A percentile compares a stretch with the other conserved stretches of the same genome.
Conservation (phyloP, 768 basidiomycete genomes). For the Cyclocybe cylindracea region DNA sequence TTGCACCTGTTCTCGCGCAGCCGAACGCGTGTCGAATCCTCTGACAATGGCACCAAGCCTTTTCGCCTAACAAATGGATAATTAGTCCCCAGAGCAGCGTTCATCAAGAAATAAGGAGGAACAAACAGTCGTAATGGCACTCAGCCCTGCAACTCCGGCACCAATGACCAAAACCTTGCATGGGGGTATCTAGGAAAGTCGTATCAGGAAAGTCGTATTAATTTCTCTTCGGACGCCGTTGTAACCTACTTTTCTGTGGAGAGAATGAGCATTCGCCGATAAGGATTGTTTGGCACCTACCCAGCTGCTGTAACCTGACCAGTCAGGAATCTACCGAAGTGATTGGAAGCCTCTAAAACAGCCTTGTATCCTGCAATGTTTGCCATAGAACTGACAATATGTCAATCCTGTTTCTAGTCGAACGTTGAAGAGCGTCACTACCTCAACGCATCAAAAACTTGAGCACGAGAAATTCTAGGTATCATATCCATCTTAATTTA, state of each 20-base stretch:
- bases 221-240: neutral
- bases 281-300: constrained; percentile 41
- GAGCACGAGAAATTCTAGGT: constrained; percentile 87
- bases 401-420: neutral
- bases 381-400: constrained; percentile 76
- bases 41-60: constrained; percentile 87
- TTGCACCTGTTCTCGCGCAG: constrained; percentile 86
- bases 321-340: constrained; percentile 87
- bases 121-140: constrained; percentile 80
- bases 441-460: constrained; percentile 89
- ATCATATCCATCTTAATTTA: constrained; percentile 79
- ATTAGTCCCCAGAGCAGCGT: neutral
- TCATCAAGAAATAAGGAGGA: neutral
- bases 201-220: neutral
- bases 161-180: constrained; percentile 88
- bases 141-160: constrained; percentile 86
- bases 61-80: constrained; percentile 51
- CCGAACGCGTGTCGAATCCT: constrained; percentile 85
- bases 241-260: constrained; percentile 30
- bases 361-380: constrained; percentile 95
- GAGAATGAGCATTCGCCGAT: neutral
- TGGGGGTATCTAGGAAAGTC: constrained; percentile 65
- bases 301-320: constrained; percentile 92
- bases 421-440: constrained; percentile 25
- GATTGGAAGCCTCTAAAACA: constrained; percentile 86